phyloP scores from a whole-genome alignment of 371 early-diverging fungal species.

The Catenaria anguillulae region DNA sequence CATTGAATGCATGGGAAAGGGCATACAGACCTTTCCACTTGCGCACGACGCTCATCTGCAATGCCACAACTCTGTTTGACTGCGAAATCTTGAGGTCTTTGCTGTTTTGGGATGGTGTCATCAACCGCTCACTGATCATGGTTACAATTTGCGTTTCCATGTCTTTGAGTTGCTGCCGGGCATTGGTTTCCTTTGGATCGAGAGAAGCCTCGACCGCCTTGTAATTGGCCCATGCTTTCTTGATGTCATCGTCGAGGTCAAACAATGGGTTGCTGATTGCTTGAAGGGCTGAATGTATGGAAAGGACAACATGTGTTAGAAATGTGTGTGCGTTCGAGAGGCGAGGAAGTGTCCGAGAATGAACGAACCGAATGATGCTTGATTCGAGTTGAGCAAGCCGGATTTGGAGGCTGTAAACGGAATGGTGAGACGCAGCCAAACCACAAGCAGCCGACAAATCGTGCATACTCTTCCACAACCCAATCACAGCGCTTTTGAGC shows the following conservation, averaged over 20 bases:
- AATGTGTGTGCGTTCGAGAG: too few relatives aligned
- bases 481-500: constrained; percentile 13
- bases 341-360: too few relatives aligned
- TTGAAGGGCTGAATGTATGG: neutral
- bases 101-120: neutral
- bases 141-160: neutral
- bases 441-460: too few relatives aligned
- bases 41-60: neutral
- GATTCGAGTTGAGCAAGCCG: too few relatives aligned
- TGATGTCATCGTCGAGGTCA: neutral
- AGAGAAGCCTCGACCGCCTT: neutral
- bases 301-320: neutral
- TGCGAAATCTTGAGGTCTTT: neutral
- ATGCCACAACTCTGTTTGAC: neutral
- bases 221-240: neutral
- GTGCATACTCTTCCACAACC: neutral
- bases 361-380: neutral
- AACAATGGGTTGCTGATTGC: neutral
- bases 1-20: too few relatives aligned
- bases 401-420: too few relatives aligned
- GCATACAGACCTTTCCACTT: neutral
- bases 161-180: neutral
- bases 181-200: neutral
- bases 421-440: too few relatives aligned
- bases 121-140: neutral